Conservation (phyloP, 2,329 filamentous ascomycete species). For the Stagonosporopsis rhizophila region DNA sequence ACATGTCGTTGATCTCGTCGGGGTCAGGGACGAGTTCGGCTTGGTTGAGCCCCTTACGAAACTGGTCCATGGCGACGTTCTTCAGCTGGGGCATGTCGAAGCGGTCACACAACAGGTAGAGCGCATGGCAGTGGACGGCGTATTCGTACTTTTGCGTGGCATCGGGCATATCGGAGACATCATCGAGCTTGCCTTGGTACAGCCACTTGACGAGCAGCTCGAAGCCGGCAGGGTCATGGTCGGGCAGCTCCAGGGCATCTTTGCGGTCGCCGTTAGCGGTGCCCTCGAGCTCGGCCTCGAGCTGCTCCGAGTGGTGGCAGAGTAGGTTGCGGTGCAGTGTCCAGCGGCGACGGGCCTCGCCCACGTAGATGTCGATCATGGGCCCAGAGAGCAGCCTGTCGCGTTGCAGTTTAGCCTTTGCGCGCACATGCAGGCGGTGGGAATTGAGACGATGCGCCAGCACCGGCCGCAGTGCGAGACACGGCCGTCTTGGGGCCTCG, state of each 20-base stretch:
- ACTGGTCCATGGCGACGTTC: constrained; percentile 63
- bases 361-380: constrained; percentile 61
- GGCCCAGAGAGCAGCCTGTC: constrained; percentile 62
- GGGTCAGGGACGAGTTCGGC: constrained; percentile 61
- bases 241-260: constrained; percentile 55
- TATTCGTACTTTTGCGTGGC: constrained; percentile 61
- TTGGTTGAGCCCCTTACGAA: constrained; percentile 58
- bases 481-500: constrained; percentile 22
- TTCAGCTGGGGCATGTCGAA: constrained; percentile 60
- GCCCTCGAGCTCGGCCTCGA: constrained; percentile 50
- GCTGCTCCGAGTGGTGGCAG: constrained; percentile 59
- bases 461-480: constrained; percentile 40
- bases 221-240: constrained; percentile 60
- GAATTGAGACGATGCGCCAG: constrained; percentile 48
- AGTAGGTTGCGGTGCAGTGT: constrained; percentile 61
- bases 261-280: constrained; percentile 45
- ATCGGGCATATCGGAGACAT: constrained; percentile 54
- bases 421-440: constrained; percentile 48
- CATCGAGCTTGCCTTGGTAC: constrained; percentile 62
- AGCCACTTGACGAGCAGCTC: constrained; percentile 64
- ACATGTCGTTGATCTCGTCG: constrained; percentile 62
- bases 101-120: constrained; percentile 61
- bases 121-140: constrained; percentile 61
- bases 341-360: constrained; percentile 57
- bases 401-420: constrained; percentile 55